Evolutionary conservation across 352 stramenopile species (phyloP).

Genomic region (Phytophthora multivora): DNA sequence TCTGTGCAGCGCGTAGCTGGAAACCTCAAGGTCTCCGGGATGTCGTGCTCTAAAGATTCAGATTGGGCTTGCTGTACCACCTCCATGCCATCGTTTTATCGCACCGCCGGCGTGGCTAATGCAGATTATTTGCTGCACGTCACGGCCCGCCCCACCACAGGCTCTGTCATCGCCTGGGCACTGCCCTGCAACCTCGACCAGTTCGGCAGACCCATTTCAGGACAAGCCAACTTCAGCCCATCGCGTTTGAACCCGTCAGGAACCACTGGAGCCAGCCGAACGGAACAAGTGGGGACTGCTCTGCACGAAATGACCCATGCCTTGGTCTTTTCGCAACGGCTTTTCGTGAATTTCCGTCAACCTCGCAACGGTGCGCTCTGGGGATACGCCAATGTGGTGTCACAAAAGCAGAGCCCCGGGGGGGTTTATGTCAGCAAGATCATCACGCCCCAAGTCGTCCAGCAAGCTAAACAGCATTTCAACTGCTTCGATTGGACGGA

Average conservation of each 20-base stretch:
- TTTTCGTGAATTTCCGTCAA: conserved; percentile 68
- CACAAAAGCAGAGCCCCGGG: conserved; percentile 42
- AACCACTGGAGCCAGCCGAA: conserved; percentile 42
- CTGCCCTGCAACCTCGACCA: conserved; percentile 84
- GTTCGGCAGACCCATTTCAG: conserved; percentile 75
- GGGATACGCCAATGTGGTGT: conserved; percentile 74
- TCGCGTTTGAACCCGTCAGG: conserved; percentile 51
- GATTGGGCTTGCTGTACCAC: conserved; percentile 73
- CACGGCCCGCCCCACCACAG: conserved; percentile 70
- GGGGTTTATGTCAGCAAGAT: conserved; percentile 76
- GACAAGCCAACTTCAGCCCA: conserved; percentile 84
- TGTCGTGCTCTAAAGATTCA: conserved; percentile 43
- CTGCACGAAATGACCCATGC: conserved; percentile 87
- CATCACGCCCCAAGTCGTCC: conserved; percentile 69
- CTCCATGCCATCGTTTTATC: conserved; percentile 55
- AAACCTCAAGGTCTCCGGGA: conserved; percentile 66
- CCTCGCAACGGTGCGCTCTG: conserved; percentile 60
- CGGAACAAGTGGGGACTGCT: conserved; percentile 71
- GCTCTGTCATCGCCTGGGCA: conserved; percentile 77
- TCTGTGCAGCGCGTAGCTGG: conserved; percentile 71
- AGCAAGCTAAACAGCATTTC: conserved; percentile 73
- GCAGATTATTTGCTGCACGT: conserved; percentile 84
- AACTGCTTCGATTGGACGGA: conserved; percentile 73
- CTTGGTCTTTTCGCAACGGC: conserved; percentile 71
- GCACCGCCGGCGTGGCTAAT: conserved; percentile 55